A percentile compares a stretch with the other conserved stretches of the same genome.
Conservation (phyloP, 2,329 filamentous ascomycete genomes). For the Capronia epimyces region DNA sequence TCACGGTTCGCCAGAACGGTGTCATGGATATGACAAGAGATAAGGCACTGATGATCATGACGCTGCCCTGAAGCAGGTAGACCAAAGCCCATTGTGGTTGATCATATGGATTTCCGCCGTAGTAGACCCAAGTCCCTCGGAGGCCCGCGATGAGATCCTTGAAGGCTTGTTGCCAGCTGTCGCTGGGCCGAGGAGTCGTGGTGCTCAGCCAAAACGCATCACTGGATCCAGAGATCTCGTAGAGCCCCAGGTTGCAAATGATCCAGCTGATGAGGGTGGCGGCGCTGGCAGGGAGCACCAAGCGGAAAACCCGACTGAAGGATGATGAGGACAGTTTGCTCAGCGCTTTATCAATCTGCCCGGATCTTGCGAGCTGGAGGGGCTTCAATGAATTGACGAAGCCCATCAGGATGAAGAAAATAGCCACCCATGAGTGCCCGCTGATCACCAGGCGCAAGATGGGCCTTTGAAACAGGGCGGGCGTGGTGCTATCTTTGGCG, state of each 20-base stretch:
- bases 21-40: conserved; percentile 49
- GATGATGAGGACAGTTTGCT: conserved; percentile 52
- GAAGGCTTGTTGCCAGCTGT: conserved; percentile 41
- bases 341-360: conserved; percentile 51
- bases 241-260: conserved; percentile 52
- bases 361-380: conserved; percentile 51
- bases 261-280: conserved; percentile 54
- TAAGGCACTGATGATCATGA: conserved; percentile 52
- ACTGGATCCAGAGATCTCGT: conserved; percentile 50
- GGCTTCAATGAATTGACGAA: conserved; percentile 61
- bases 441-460: conserved; percentile 56
- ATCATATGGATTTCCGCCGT: conserved; percentile 49
- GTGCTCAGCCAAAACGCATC: conserved; percentile 56
- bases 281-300: conserved; percentile 54
- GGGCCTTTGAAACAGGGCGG: conserved; percentile 53
- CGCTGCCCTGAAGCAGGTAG: conserved; percentile 51
- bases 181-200: conserved; percentile 44
- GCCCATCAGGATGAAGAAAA: conserved; percentile 61
- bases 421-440: conserved; percentile 60
- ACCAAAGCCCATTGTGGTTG: conserved; percentile 56
- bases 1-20: conserved; percentile 47
- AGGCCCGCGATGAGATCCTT: conserved; percentile 44
- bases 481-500: conserved; percentile 30
- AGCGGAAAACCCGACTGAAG: conserved; percentile 53
- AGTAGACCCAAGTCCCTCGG: conserved; percentile 49